phyloP scores from a whole-genome alignment of 768 basidiomycete species.

The Polyporus arcularius region DNA sequence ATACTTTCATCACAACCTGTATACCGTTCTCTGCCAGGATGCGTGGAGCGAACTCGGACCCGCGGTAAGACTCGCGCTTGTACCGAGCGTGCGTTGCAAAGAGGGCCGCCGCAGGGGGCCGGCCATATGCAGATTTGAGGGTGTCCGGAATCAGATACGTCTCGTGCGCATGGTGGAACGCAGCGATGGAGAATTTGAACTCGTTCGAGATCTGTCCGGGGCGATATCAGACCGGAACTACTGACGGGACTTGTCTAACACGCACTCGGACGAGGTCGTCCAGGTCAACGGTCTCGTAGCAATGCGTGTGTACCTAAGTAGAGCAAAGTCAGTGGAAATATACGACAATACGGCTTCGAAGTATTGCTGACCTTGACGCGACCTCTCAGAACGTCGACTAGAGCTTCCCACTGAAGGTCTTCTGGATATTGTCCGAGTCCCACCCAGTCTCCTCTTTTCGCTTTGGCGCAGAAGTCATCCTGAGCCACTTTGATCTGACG shows the following conservation, averaged over 20 bases:
- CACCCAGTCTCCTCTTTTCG: conserved; percentile 47
- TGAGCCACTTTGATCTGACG: conserved; percentile 65
- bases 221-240: background rate
- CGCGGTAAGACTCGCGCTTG: conserved; percentile 65
- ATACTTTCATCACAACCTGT: conserved; percentile 63
- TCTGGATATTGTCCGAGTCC: conserved; percentile 62
- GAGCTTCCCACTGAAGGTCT: conserved; percentile 74
- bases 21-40: conserved; percentile 60
- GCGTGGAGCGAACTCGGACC: conserved; percentile 63
- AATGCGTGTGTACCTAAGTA: conserved; percentile 53
- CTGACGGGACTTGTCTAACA: background rate
- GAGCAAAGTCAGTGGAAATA: no score
- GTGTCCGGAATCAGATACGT: conserved; percentile 83
- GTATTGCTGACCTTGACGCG: conserved; percentile 58
- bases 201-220: conserved; percentile 74
- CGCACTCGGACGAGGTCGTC: conserved; percentile 42
- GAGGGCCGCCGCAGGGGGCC: conserved; percentile 72
- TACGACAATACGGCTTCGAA: background rate
- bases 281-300: conserved; percentile 68
- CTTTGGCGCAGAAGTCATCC: conserved; percentile 64
- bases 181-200: conserved; percentile 81
- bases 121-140: conserved; percentile 69
- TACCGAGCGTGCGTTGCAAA: conserved; percentile 78
- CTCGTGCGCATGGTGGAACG: conserved; percentile 88
- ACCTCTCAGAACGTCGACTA: conserved; percentile 78